phyloP scores from a whole-genome alignment of 2,329 filamentous ascomycete genomes.

The Epichloe glyceriae region DNA sequence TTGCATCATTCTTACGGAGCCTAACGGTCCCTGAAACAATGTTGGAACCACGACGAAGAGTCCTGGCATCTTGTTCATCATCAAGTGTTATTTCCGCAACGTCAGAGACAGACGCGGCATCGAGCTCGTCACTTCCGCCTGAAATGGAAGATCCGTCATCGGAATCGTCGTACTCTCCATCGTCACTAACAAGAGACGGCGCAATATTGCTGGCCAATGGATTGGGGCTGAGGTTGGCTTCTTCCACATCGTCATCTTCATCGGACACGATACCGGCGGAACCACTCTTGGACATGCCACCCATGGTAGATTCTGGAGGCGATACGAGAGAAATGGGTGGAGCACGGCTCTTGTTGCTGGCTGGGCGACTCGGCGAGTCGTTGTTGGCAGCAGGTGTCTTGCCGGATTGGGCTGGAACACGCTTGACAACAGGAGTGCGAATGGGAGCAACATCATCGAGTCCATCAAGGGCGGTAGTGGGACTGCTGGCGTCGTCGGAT shows the following conservation, averaged over 20 bases:
- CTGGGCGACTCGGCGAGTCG: slow-evolving; percentile 30
- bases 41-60: slow-evolving; percentile 30
- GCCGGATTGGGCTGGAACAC: slow-evolving; percentile 44
- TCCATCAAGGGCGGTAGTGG: slow-evolving; percentile 7
- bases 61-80: slow-evolving; percentile 37
- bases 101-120: slow-evolving; percentile 46
- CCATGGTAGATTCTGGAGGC: slow-evolving; percentile 15
- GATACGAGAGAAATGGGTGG: slow-evolving; percentile 27
- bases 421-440: slow-evolving; percentile 34
- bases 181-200: slow-evolving; percentile 67
- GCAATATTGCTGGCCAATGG: slow-evolving; percentile 62
- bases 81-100: slow-evolving; percentile 50
- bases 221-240: slow-evolving; percentile 54
- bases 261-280: slow-evolving; percentile 18
- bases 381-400: slow-evolving; percentile 31
- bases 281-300: slow-evolving; percentile 11
- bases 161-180: slow-evolving; percentile 65
- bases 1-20: slow-evolving; percentile 40
- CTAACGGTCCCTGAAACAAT: slow-evolving; percentile 32
- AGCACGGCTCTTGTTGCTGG: slow-evolving; percentile 43
- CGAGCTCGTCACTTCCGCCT: slow-evolving; percentile 42
- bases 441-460: slow-evolving; percentile 9
- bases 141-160: slow-evolving; percentile 50
- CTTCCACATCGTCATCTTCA: slow-evolving; percentile 40
- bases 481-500: slow-evolving; percentile 25